These are phyloP conservation scores for Colletotrichum camelliae DNA, from an alignment of 2,329 filamentous ascomycete species.

Conservation along the genomic window DNA sequence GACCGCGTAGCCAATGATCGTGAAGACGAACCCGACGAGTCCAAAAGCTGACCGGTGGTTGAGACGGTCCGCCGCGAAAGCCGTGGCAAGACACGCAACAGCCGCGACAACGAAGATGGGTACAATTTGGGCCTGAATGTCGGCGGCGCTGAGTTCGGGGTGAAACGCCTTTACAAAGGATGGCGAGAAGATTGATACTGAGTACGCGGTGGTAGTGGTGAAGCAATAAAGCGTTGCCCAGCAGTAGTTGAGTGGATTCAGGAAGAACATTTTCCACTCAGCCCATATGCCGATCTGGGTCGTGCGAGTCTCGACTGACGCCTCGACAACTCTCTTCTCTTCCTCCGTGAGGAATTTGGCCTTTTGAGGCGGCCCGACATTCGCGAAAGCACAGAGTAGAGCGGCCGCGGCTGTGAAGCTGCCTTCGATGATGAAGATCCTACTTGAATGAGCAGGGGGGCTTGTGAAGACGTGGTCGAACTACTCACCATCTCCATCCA, in stretches of 20 bases:
- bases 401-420: conserved; percentile 27
- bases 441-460: background rate
- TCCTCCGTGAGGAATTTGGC: conserved; percentile 18
- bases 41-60: conserved; percentile 23
- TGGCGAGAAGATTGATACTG: conserved; percentile 23
- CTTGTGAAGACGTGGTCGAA: rapidly evolving
- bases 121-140: conserved; percentile 22
- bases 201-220: conserved; percentile 23
- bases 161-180: conserved; percentile 24
- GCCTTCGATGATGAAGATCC: conserved; percentile 43
- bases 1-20: conserved; percentile 19
- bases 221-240: conserved; percentile 22
- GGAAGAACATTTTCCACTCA: conserved; percentile 22
- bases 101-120: conserved; percentile 24
- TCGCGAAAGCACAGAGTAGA: conserved; percentile 24
- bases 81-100: conserved; percentile 11
- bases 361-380: conserved; percentile 18
- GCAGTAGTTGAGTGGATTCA: conserved; percentile 23
- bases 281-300: background rate
- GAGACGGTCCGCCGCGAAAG: conserved; percentile 16
- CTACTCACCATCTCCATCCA: conserved; percentile 26
- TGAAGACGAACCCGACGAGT: conserved; percentile 14
- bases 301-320: background rate
- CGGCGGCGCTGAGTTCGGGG: conserved; percentile 5
- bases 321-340: conserved; percentile 7